Percentiles rank a stretch among this genome's conserved stretches.
phyloP scores from a whole-genome alignment of 306 rosid species.

The Ochetophila trinervis region DNA sequence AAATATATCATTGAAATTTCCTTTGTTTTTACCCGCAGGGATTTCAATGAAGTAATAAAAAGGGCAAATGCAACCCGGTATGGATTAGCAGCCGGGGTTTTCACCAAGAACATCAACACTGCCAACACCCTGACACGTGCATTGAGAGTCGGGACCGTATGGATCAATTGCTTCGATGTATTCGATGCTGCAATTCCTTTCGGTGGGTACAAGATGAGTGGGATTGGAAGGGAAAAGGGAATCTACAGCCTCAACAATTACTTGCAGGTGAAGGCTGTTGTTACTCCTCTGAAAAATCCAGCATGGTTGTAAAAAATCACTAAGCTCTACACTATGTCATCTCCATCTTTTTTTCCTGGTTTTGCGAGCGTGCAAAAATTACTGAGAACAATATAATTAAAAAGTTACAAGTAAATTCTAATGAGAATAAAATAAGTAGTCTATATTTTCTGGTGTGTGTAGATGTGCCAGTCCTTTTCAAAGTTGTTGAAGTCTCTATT shows the following conservation, averaged over 20 bases:
- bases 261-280: constrained; percentile 85
- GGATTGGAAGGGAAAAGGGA: constrained; percentile 83
- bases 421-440: too few relatives aligned
- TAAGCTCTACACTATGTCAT: not conserved
- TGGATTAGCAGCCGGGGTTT: constrained; percentile 91
- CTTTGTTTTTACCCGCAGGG: constrained; percentile 34
- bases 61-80: constrained; percentile 60
- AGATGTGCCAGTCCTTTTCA: too few relatives aligned
- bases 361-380: too few relatives aligned
- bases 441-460: too few relatives aligned
- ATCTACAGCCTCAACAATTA: constrained; percentile 78
- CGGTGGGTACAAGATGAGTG: constrained; percentile 98
- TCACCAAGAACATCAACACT: constrained; percentile 52
- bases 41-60: constrained; percentile 56
- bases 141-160: constrained; percentile 69
- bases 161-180: constrained; percentile 89
- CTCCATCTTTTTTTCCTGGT: not conserved
- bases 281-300: constrained; percentile 64
- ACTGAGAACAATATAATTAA: too few relatives aligned
- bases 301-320: constrained; percentile 59
- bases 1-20: not conserved
- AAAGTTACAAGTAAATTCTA: too few relatives aligned
- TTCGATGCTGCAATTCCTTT: constrained; percentile 95
- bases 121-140: constrained; percentile 78
- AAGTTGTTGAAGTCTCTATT: too few relatives aligned